These are phyloP conservation scores for Vitis cinerea DNA, from an alignment of 164 flowering plant genomes.

Conservation along the genomic window DNA sequence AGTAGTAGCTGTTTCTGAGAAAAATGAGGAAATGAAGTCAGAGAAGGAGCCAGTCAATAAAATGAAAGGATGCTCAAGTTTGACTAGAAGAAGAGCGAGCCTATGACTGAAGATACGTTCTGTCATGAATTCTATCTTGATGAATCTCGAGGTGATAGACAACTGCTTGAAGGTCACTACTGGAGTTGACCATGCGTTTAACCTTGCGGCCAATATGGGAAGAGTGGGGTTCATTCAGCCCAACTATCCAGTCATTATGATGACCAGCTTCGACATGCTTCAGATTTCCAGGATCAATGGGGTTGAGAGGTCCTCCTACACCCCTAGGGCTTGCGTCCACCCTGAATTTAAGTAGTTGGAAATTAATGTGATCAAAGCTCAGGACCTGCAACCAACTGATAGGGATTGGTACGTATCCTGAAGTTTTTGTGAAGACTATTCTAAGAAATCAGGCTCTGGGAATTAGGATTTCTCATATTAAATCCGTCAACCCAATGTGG, in stretches of 20 bases:
- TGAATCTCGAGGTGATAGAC: slow-evolving; percentile 95
- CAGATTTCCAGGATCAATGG: slow-evolving; percentile 89
- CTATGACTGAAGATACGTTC: slow-evolving; percentile 97
- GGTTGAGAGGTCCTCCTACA: slow-evolving; percentile 96
- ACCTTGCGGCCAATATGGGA: slow-evolving; percentile 99
- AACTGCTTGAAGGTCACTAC: slow-evolving; percentile 89
- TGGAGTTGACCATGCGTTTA: slow-evolving; percentile 89
- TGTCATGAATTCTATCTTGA: slow-evolving; percentile 95
- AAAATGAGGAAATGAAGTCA: slow-evolving; percentile 31
- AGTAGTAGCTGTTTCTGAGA: slow-evolving; percentile 54
- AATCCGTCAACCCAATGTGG: no score
- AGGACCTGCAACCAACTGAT: slow-evolving; percentile 18
- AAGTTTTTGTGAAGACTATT: slow-evolving; percentile 13
- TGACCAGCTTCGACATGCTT: slow-evolving; percentile 98
- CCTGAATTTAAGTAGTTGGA: slow-evolving; percentile 94
- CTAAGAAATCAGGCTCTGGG: slow-evolving; percentile 15
- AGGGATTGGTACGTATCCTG: slow-evolving; percentile 8
- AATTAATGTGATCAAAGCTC: slow-evolving; percentile 14
- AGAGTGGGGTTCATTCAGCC: slow-evolving; percentile 99
- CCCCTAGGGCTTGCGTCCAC: slow-evolving; percentile 97
- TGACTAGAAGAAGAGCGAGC: slow-evolving; percentile 99
- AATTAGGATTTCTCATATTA: neutral
- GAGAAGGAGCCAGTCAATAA: slow-evolving; percentile 62
- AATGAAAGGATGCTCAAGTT: slow-evolving; percentile 72
- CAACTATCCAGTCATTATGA: slow-evolving; percentile 96